These are phyloP conservation scores for Skeletonema menzelii DNA, from an alignment of 108 stramenopile species.

Conservation along the genomic window DNA sequence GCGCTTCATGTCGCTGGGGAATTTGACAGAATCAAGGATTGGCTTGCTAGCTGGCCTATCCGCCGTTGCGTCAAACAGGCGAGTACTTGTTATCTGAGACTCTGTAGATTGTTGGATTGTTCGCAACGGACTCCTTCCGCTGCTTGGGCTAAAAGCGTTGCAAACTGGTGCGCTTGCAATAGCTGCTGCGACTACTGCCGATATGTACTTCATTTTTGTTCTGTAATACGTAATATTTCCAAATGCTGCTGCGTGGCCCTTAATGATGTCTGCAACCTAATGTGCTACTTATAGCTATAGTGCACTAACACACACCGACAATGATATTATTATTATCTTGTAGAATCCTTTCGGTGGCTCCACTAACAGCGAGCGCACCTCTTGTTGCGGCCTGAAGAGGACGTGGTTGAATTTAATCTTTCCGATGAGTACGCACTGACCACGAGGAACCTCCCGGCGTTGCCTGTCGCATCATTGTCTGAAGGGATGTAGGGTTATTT, in stretches of 20 bases:
- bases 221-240: not conserved
- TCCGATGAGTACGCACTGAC: not conserved
- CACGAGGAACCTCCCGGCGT: not conserved
- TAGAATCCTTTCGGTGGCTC: not conserved
- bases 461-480: too few species aligned
- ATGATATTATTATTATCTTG: not conserved
- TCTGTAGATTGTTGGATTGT: conserved; percentile 5
- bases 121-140: conserved; percentile 1
- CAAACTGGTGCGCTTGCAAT: conserved; percentile 2
- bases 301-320: not conserved
- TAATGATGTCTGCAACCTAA: not conserved
- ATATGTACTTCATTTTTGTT: conserved; percentile 3
- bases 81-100: not conserved
- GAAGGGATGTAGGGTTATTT: too few species aligned
- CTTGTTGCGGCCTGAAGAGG: not conserved
- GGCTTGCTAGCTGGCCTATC: conserved; percentile 78
- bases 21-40: conserved; percentile 84
- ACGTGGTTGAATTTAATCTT: not conserved
- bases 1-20: conserved; percentile 87
- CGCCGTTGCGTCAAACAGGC: not conserved
- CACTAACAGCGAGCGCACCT: not conserved
- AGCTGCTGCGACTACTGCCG: not conserved
- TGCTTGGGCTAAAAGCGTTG: not conserved
- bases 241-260: not conserved
- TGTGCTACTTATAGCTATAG: not conserved